These are phyloP conservation scores for Acidomyces sp. DNA, from an alignment of 495 filamentous ascomycete species.

Conservation along the genomic window DNA sequence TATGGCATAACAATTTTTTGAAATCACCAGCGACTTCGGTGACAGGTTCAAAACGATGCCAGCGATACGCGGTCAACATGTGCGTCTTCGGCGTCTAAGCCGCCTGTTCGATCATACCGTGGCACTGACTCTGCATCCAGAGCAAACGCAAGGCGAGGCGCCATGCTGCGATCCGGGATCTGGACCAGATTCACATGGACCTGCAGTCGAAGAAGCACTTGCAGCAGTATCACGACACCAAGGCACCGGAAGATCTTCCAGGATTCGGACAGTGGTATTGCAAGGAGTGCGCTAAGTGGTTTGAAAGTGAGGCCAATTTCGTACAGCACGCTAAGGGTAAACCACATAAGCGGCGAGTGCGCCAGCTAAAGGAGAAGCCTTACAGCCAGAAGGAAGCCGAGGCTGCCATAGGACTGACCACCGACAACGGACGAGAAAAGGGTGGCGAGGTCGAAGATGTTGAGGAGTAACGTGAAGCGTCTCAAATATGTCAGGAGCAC, in stretches of 20 bases:
- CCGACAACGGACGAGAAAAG: conserved; percentile 43
- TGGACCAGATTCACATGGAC: conserved; percentile 82
- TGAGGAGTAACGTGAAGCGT: conserved; percentile 5
- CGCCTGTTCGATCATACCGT: too few species aligned
- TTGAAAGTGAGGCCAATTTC: conserved; percentile 71
- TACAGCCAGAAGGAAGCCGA: conserved; percentile 79
- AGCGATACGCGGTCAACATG: too few species aligned
- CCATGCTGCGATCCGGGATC: conserved; percentile 40
- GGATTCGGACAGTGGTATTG: conserved; percentile 76
- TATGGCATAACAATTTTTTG: too few species aligned
- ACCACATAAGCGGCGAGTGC: conserved; percentile 78
- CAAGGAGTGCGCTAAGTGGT: conserved; percentile 91
- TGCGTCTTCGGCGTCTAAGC: too few species aligned
- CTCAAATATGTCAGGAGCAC: too few species aligned
- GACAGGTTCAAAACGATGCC: too few species aligned
- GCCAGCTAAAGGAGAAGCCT: conserved; percentile 62
- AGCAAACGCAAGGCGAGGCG: conserved; percentile 47
- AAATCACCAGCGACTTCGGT: too few species aligned
- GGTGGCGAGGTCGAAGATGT: conserved; percentile 7
- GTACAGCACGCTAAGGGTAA: conserved; percentile 70
- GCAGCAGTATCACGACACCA: conserved; percentile 57
- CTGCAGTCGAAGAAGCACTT: conserved; percentile 64
- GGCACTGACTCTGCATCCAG: conserved; percentile 27
- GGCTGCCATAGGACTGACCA: conserved; percentile 57
- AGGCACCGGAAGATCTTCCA: conserved; percentile 75